Base-by-base conservation (phyloP, 805 yeast species). In the Hanseniaspora mollemarum region DNA sequence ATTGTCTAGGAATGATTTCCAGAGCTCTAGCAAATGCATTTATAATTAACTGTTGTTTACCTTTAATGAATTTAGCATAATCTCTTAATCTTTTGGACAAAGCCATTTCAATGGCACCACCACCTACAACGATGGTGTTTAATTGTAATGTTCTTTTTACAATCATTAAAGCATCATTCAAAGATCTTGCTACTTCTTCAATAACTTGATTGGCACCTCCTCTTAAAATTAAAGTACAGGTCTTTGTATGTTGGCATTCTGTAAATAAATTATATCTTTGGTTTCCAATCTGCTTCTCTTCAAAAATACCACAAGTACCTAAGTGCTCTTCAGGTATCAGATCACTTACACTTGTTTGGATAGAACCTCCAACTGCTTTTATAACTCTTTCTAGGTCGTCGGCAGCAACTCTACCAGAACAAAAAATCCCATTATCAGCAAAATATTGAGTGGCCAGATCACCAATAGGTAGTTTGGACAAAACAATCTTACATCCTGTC, bases 51-150 rank as follows among this genome's bases (percentile, higher is more conserved):
- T 92, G 99, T 68, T 90, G 96, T 67, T 92, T 90, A 37, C 98
- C 98, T 21, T 95, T 87, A 59, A 92, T 84, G 18, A 86, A 76
- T 61, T 82, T 81, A 22, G 96, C 80, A 61, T 81, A 77, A 59
- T 87, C 95, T 61, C 98, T 78, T 59, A 92, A 73, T 64, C 83
- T 78, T 64, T 79, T 86, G 35, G 96, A 87, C 37, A 92, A 62
- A 64, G 92, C 97, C 98, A 92, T 92, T 68, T 92, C 98, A 56
- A 87, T 83, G 32, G 99, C 99, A 56, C 99, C 99, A 57, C 99
- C 99, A 55, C 99, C 99, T 13, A 95, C 97, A 53, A 92, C 98
- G 57, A 92, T 80, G 26, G 77, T 71, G 61, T 80, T 83, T 64
- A 88, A 88, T 62, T 84, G 81, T 38, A 92, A 78, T 1, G 97